Conservation (phyloP, 139 green algal species). For the Auxenochlorella pyrenoidosa region DNA sequence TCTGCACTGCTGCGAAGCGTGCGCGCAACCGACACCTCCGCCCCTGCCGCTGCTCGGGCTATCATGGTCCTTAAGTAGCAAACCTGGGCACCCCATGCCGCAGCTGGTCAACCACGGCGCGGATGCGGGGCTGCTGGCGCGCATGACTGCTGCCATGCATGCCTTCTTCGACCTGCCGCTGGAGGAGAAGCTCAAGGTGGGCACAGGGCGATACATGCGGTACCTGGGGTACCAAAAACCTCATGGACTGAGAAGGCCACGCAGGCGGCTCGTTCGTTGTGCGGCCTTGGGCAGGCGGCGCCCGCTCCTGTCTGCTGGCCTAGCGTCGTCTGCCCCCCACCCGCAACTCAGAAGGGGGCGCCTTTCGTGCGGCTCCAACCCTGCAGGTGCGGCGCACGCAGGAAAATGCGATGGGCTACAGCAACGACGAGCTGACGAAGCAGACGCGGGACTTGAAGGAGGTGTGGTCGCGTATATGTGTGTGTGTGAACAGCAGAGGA, state of each 20-base stretch:
- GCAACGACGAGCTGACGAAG: conserved; percentile 60
- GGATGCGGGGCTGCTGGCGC: conserved; percentile 13
- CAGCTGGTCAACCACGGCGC: conserved; percentile 58
- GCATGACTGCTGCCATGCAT: conserved; percentile 15
- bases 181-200: conserved; percentile 28
- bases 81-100: too few species aligned
- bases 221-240: too few species aligned
- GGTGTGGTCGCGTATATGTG: not conserved
- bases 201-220: too few species aligned
- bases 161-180: conserved; percentile 38
- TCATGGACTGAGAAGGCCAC: too few species aligned
- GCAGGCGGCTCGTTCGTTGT: too few species aligned
- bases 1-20: too few species aligned
- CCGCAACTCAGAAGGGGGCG: too few species aligned
- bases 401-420: conserved; percentile 23
- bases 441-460: conserved; percentile 61
- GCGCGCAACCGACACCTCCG: too few species aligned
- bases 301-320: not conserved
- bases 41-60: too few species aligned
- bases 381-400: not conserved
- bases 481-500: not conserved
- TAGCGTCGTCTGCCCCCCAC: too few species aligned
- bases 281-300: too few species aligned
- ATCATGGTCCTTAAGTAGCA: too few species aligned
- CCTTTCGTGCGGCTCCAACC: not conserved